Evolutionary conservation across 768 basidiomycete species (phyloP).

Genomic region (Auriscalpium orientale): DNA sequence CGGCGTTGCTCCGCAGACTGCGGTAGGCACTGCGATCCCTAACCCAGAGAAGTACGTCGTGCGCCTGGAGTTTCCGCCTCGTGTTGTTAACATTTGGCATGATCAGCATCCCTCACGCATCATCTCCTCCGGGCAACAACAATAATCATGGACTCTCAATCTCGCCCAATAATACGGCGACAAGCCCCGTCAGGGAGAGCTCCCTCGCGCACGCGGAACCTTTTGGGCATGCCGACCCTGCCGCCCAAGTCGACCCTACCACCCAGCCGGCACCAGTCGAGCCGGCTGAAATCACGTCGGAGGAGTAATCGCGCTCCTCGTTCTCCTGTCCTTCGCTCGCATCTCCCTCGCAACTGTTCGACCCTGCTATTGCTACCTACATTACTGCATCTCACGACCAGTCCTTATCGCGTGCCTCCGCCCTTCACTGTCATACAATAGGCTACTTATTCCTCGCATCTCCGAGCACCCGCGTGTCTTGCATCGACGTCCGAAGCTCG

Average conservation of each 20-base stretch:
- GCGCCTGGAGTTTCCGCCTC: background rate
- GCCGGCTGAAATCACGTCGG: background rate
- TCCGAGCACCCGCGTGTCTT: conserved; percentile 4
- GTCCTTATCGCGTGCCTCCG: background rate
- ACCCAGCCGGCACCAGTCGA: background rate
- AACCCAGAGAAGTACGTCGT: conserved; percentile 85
- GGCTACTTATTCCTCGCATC: conserved; percentile 1
- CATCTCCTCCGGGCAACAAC: conserved; percentile 43
- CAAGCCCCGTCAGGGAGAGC: conserved; percentile 15
- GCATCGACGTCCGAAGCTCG: background rate
- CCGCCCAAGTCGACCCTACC: background rate
- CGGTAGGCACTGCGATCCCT: conserved; percentile 95
- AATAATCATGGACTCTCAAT: conserved; percentile 32
- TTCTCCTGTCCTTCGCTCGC: background rate
- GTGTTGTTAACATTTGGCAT: conserved; percentile 2
- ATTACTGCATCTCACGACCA: conserved; percentile 11
- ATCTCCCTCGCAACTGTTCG: conserved; percentile 4
- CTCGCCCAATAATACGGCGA: conserved; percentile 10
- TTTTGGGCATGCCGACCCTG: conserved; percentile 2
- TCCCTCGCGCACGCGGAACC: conserved; percentile 6
- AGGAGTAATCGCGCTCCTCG: conserved; percentile 8
- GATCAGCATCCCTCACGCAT: conserved; percentile 85
- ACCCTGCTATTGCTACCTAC: conserved; percentile 3
- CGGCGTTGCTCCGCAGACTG: conserved; percentile 77
- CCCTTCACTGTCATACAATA: background rate